Base-by-base conservation (phyloP, 441 rosid species). In the Mallotus japonicus region DNA sequence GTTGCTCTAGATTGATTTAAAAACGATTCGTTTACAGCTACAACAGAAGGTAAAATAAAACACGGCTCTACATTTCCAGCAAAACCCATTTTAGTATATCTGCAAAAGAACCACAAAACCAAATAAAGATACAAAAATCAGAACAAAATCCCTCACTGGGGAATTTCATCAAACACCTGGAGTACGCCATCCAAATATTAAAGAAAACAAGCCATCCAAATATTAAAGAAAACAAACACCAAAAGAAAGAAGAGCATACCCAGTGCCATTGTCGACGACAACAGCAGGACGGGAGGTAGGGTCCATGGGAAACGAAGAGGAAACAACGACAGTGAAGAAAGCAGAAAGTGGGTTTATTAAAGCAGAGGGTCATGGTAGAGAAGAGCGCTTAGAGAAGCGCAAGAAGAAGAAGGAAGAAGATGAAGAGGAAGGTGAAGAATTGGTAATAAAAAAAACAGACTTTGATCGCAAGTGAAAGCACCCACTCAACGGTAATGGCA, bases 31-130 rank as follows among this genome's bases (percentile, higher is more conserved):
- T 95, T 95, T 8, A 88, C 87, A 4, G 99, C 97, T 65, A 91
- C 97, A 75, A 88, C 98, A 20, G 99, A 90, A 8, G 99, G 98
- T 63, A 86, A 87, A 72, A 88, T 93, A 81, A 95, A 95, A 84
- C 96, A 93, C 32, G 99, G 99, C 83, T 93, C 99, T 69, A 95
- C 99, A 40, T 95, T 95, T 62, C 99, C 99, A 42, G 99, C 92
- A 77, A 90, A 95, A 16, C 99, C 99, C 97, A 95, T 89, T 76
- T 95, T 95, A 63, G 93, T 87, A 80, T 90, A 95, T 86, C 99
- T 95, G 81, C 69, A 78, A 77, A 13, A 73, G 15, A 74, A 15
- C 59, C 70, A 42, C 69, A 16, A 60, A 66, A 37, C 50, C 49
- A 6, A 3, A 61, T 5, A 69, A 76, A 61, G 13, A 65, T 4